Conservation (phyloP, 371 early-diverging fungal species). For the Syncephalastrum contaminatum region DNA sequence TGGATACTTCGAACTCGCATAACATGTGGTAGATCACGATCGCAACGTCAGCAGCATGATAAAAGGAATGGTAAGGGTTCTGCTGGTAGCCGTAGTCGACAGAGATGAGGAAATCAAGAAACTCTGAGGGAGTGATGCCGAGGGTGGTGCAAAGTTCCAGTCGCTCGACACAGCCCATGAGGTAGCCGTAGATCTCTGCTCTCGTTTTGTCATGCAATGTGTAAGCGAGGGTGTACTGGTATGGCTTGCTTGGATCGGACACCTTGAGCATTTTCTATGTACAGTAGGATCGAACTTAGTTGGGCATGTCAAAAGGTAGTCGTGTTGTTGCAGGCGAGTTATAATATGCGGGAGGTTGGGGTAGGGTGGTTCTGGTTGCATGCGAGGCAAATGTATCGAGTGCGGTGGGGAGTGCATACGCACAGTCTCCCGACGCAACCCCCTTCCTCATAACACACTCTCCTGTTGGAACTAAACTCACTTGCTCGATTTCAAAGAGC, state of each 20-base stretch:
- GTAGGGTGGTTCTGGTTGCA: too few species aligned
- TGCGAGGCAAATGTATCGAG: slow-evolving; percentile 6
- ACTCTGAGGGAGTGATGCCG: slow-evolving; percentile 56
- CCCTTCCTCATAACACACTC: neutral
- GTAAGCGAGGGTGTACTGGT: slow-evolving; percentile 50
- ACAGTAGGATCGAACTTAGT: neutral
- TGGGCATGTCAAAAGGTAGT: too few species aligned
- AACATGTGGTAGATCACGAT: slow-evolving; percentile 78
- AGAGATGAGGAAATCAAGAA: slow-evolving; percentile 81
- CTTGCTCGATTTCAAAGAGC: slow-evolving; percentile 12
- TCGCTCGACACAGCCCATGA: slow-evolving; percentile 66
- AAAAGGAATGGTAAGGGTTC: slow-evolving; percentile 89
- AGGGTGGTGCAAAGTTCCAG: slow-evolving; percentile 59
- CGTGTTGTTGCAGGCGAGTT: too few species aligned
- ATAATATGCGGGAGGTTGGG: too few species aligned
- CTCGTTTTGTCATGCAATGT: slow-evolving; percentile 66
- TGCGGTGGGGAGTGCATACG: neutral
- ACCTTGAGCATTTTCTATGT: slow-evolving; percentile 36
- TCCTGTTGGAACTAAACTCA: neutral
- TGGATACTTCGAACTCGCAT: slow-evolving; percentile 56
- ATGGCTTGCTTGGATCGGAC: slow-evolving; percentile 21
- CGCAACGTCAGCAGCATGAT: slow-evolving; percentile 87
- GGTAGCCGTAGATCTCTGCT: slow-evolving; percentile 68
- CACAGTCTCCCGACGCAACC: neutral
- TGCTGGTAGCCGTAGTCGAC: slow-evolving; percentile 77